Conservation (phyloP, 148 eudicot genomes). For the Rhododendron vialii region DNA sequence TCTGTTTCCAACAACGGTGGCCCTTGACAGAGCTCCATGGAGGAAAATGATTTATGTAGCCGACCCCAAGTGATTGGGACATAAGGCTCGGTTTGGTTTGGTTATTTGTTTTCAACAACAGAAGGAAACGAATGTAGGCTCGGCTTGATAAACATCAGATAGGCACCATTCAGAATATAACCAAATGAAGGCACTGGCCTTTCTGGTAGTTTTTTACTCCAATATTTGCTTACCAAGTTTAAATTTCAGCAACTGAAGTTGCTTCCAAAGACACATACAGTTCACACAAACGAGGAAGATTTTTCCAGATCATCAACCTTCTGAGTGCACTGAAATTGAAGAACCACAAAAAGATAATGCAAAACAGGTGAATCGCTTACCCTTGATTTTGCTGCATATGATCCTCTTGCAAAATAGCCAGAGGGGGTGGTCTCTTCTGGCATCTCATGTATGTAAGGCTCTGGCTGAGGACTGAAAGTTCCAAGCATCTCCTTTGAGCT, state of each 20-base stretch:
- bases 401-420: conserved; percentile 71
- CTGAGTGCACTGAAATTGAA: neutral
- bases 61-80: no score
- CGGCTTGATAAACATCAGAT: neutral
- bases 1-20: neutral
- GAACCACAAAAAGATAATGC: neutral
- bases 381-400: conserved; percentile 60
- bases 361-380: conserved; percentile 19
- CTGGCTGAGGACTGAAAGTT: conserved; percentile 65
- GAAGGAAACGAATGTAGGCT: neutral
- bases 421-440: conserved; percentile 74
- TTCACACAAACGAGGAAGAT: neutral
- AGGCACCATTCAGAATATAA: neutral
- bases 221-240: neutral
- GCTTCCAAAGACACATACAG: neutral
- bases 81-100: no score
- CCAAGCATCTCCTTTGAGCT: conserved; percentile 78
- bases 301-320: neutral
- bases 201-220: neutral
- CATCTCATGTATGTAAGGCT: conserved; percentile 65
- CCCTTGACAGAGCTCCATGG: no score
- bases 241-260: neutral
- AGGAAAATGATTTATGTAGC: no score
- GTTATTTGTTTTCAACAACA: neutral
- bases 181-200: neutral